Base-by-base conservation (phyloP, 169 alveolate species). In the Plasmodium inui region DNA sequence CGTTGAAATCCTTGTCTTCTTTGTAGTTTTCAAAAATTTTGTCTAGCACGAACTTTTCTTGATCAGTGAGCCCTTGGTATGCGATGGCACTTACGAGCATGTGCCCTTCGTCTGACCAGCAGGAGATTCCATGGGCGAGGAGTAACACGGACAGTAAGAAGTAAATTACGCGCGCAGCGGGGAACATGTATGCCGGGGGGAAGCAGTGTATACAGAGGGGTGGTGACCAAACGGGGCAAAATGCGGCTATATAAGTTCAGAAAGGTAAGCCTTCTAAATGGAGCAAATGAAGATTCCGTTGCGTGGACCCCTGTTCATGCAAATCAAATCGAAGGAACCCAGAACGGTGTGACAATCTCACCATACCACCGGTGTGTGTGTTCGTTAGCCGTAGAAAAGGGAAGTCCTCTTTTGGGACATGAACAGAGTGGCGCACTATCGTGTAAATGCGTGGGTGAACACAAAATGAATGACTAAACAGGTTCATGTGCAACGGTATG, bases 21-120 rank as follows among this genome's bases (percentile, higher is more conserved):
- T 89, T 89, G 73, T 57, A 89, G 71, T 89, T 89, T 50, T 34
- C 37, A 78, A 89, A 89, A 37, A 89, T 89, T 37, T 39, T 22
- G 9, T 61, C 39, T 57, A 89, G 72, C 71, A 89, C 34, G 3
- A 2, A 10, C 41, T 50, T 53, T 70, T 89, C 94, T 1, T 57
- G 83, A 17, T 89, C 74, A 67, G 19, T 34, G 22, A 89, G 78
- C 12, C 74, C 79, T 8, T 78, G 34, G 71, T 79, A 89, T 5
- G 94, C 94, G 32, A 89, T 67, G 19, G 94, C 94, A 61, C 83
- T 79, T 41, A 67, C 19, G 80, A 89, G 17, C 94, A 89, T 57
- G 28, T 89, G 94, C 8, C 94, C 94, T 89, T 89, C 94, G 82
- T 89, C 94, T 41, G 83, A 72, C 94, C 94, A 89, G 30, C 90